Base-by-base conservation (phyloP, 1,284 basidiomycete genomes). In the Pseudozyma flocculosa region DNA sequence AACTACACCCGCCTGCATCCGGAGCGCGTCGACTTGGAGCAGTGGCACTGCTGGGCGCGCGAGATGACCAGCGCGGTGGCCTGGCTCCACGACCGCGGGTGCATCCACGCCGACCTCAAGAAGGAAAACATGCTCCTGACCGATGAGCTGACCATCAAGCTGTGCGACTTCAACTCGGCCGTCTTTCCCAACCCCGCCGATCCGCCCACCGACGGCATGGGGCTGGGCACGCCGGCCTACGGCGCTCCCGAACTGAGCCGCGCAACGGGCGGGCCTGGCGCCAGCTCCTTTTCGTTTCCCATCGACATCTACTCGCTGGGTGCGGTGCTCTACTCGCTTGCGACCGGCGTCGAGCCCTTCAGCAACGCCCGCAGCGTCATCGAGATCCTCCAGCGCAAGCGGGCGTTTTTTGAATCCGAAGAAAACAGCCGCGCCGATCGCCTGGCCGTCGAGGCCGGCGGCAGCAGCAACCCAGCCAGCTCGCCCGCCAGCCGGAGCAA, bases 161-260 rank as follows among this genome's bases (percentile, higher is more conserved):
- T 78, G 3, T 75, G 72, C 53, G 75, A 78, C 40, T 76, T 78
- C 37, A 72, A 73, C 37, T 73, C 74, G 17, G 73, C 75, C n/a
- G 60, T 76, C 17, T 77, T 75, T 24, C 68, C 70, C 37, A 68
- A 65, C 34, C 61, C 73, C 0, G 50, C 46, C 40, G 64, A 57
- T 36, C 73, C 70, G 13, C 69, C 70, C 0, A 63, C 62, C 4
- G 73, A 75, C 48, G 64, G 65, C 7, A 45, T 68, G 2, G 70
- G 72, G 0, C 49, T 76, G n/a, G 75, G 75, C 14, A 77, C 75
- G 19, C 74, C 74, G 13, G 71, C 73, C 2, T 77, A 73, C 48
- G 64, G 70, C 24, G 75, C 75, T 17, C 75, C 75, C 4, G 75
- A 77, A 43, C 57, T 77, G 17, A 70, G 67, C n/a, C 54, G 59